Base-by-base conservation (phyloP, 129 eudicot species). In the Chrysanthemum makinoi region DNA sequence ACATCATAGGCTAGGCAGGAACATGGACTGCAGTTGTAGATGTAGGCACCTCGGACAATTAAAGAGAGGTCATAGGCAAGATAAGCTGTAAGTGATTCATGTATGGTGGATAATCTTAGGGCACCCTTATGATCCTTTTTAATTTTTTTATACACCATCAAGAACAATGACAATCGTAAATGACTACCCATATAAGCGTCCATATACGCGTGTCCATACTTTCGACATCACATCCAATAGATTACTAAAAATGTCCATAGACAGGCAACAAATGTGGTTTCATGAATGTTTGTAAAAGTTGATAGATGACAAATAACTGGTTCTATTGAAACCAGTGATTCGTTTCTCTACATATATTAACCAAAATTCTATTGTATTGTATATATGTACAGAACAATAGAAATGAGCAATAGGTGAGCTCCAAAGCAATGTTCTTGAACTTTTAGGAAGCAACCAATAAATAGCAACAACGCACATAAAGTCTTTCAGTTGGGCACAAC, bases 21-120 rank as follows among this genome's bases (percentile, higher is more conserved):
- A 66, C 52, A 68, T 26, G 50, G 50, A 50, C 17, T 22, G 6
- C 33, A 24, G 63, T 58, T 20, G 63, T 58, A 20, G 63, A 57
- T 20, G 44, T 39, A 39, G 44, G 44, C 44, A 6, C 44, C 44
- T 39, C 9, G 10, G 44, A 39, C 2, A 39, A 39, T 39, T 0
- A 39, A 39, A 39, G 10, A 39, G 44, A 39, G 6, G 1, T 1
- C 44, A 39, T 1, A 10, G 44, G 46, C 10, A 39, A 30, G 35
- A 30, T 30, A 6, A 28, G 35, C 35, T 35, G 43, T 5, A 33
- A 33, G 39, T 35, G 43, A 35, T 35, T 35, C 43, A 35, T 35
- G 43, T 35, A 35, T 35, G 43, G 43, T 35, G 43, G 7, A 35
- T 6, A 39, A 39, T 39, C 46, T 39, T 39, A 1, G 10, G 10